Evolutionary conservation across 2,329 filamentous ascomycete species (phyloP).

Genomic region (Monilinia vaccinii-corymbosi): DNA sequence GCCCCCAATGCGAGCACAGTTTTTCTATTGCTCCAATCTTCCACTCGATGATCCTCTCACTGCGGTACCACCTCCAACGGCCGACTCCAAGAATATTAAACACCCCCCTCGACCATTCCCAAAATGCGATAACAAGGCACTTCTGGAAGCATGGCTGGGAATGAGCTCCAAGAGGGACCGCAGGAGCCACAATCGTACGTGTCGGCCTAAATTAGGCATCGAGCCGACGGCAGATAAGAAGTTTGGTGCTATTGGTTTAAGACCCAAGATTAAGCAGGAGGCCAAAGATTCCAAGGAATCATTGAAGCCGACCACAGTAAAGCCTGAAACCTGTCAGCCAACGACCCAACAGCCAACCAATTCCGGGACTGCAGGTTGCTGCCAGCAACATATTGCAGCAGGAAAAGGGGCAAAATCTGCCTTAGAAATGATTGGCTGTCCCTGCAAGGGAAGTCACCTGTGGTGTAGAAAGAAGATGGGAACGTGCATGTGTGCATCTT

Average conservation of each 20-base stretch:
- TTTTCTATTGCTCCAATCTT: slow-evolving; percentile 76
- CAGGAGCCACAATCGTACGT: slow-evolving; percentile 36
- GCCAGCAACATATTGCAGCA: neutral
- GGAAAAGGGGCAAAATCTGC: neutral
- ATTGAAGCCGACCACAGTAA: neutral
- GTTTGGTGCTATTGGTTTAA: neutral
- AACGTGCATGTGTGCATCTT: slow-evolving; percentile 1
- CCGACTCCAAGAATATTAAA: slow-evolving; percentile 44
- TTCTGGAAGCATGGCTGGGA: slow-evolving; percentile 69
- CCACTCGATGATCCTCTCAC: slow-evolving; percentile 87
- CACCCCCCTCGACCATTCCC: slow-evolving; percentile 69
- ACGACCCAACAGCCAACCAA: neutral
- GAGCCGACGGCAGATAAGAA: neutral
- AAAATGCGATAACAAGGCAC: slow-evolving; percentile 64
- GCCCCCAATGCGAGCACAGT: slow-evolving; percentile 59
- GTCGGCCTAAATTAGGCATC: neutral
- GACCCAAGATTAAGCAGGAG: neutral
- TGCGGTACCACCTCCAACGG: slow-evolving; percentile 42
- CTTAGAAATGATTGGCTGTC: neutral
- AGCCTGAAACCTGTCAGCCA: neutral
- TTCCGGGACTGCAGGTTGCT: neutral
- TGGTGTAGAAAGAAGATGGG: slow-evolving; percentile 4
- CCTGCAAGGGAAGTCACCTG: slow-evolving; percentile 7
- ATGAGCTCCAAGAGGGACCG: slow-evolving; percentile 43
- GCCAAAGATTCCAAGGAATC: neutral